Conservation (phyloP, 306 rosid genomes). For the Cucurbita ficifolia region DNA sequence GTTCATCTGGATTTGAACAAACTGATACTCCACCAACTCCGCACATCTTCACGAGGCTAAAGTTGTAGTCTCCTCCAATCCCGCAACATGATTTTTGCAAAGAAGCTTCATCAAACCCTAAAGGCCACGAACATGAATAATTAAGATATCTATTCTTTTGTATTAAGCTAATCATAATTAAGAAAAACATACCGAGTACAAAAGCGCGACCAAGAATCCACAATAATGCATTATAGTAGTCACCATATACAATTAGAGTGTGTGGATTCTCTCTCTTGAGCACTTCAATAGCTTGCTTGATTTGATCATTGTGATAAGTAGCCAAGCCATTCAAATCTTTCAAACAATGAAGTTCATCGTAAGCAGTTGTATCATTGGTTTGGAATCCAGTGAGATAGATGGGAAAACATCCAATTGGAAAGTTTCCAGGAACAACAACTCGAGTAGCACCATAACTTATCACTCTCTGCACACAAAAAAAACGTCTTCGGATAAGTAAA, state of each 20-base stretch:
- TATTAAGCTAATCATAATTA: no score
- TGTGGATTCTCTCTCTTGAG: neutral
- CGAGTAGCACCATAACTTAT: conserved; percentile 3
- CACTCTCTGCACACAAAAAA: neutral
- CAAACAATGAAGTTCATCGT: conserved; percentile 1
- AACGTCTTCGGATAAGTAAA: neutral
- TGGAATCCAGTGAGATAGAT: conserved; percentile 4
- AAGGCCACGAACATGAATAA: no score
- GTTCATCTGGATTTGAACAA: neutral
- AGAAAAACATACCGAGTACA: neutral
- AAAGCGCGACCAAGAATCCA: neutral
- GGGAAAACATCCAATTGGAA: conserved; percentile 9
- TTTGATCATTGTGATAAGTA: conserved; percentile 4
- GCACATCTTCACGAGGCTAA: neutral
- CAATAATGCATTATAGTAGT: neutral
- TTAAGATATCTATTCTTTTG: no score
- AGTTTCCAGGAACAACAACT: conserved; percentile 12
- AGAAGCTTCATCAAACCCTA: neutral
- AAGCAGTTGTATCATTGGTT: neutral
- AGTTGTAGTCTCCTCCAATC: neutral
- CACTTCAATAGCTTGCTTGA: neutral
- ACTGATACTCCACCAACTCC: neutral
- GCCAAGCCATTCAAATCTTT: neutral
- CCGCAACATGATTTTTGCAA: neutral
- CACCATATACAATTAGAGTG: neutral